These are phyloP conservation scores for Sporothrix brunneoviolacea DNA, from an alignment of 2,329 filamentous ascomycete species.

Conservation along the genomic window DNA sequence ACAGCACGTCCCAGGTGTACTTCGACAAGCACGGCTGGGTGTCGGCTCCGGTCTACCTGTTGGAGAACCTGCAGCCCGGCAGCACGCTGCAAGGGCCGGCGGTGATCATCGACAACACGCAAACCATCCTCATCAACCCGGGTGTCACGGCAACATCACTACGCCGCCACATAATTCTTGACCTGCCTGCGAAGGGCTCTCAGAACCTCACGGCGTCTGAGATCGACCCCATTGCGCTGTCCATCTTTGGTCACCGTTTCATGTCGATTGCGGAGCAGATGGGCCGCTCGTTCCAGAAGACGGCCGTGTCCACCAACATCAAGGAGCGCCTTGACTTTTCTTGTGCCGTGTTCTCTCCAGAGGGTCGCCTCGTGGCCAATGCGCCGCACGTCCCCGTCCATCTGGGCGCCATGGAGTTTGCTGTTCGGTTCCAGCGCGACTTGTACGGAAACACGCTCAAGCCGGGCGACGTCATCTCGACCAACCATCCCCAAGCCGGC, in stretches of 20 bases:
- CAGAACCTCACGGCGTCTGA: neutral
- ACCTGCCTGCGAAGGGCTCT: neutral
- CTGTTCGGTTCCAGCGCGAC: constrained; percentile 67
- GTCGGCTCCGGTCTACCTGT: constrained; percentile 77
- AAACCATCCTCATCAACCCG: constrained; percentile 86
- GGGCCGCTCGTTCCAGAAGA: constrained; percentile 73
- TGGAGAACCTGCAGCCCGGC: constrained; percentile 65
- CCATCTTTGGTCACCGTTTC: constrained; percentile 74
- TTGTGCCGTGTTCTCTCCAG: constrained; percentile 70
- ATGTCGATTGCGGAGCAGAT: constrained; percentile 85
- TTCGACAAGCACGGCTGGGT: constrained; percentile 68
- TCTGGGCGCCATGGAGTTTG: constrained; percentile 75
- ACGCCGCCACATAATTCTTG: constrained; percentile 15
- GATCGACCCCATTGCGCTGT: constrained; percentile 69
- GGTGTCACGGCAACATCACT: constrained; percentile 33
- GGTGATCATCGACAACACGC: constrained; percentile 78
- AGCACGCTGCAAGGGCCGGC: constrained; percentile 71
- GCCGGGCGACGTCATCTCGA: constrained; percentile 72
- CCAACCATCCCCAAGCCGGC: constrained; percentile 58
- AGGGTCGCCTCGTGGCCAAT: constrained; percentile 69
- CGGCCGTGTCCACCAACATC: constrained; percentile 72
- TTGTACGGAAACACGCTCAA: constrained; percentile 75
- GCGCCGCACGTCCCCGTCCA: constrained; percentile 76
- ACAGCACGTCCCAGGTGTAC: constrained; percentile 51
- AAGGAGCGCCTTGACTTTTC: constrained; percentile 80